Conservation (phyloP, 1,284 basidiomycete genomes). For the Chalciporus sp. region DNA sequence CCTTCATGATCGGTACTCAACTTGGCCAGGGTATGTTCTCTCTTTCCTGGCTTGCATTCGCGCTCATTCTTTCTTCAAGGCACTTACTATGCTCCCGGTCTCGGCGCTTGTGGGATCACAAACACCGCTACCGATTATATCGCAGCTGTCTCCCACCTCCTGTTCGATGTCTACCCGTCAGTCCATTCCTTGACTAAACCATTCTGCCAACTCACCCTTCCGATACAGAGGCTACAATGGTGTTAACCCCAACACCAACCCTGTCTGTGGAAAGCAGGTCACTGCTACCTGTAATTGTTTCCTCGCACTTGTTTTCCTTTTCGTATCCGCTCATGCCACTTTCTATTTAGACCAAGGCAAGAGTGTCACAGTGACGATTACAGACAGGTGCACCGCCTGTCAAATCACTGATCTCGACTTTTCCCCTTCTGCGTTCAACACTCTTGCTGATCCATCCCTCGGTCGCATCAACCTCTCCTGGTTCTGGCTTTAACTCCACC, state of each 20-base stretch:
- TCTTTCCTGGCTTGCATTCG: neutral
- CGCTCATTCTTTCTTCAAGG: slow-evolving; percentile 32
- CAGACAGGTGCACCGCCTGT: slow-evolving; percentile 67
- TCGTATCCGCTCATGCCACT: slow-evolving; percentile 1
- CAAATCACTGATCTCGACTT: slow-evolving; percentile 54
- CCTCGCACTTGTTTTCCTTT: neutral
- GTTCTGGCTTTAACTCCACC: slow-evolving; percentile 36
- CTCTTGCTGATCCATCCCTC: slow-evolving; percentile 36
- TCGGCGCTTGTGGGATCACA: slow-evolving; percentile 70
- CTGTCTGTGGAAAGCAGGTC: slow-evolving; percentile 55
- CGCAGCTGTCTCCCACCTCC: slow-evolving; percentile 56
- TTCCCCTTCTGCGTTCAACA: slow-evolving; percentile 55
- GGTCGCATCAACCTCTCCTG: slow-evolving; percentile 61
- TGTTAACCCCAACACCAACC: slow-evolving; percentile 64
- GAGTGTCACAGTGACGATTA: slow-evolving; percentile 49
- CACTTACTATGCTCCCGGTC: slow-evolving; percentile 61
- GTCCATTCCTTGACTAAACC: slow-evolving; percentile 28
- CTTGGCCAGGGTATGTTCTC: slow-evolving; percentile 48
- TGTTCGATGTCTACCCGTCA: slow-evolving; percentile 68
- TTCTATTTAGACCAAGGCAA: slow-evolving; percentile 50
- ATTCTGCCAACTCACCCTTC: slow-evolving; percentile 1
- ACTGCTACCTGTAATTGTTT: slow-evolving; percentile 42
- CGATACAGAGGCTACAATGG: slow-evolving; percentile 47
- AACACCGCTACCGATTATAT: slow-evolving; percentile 60
- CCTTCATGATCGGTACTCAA: slow-evolving; percentile 50